Base-by-base conservation (phyloP, 2,329 filamentous ascomycete species). In the Pseudogymnoascus verrucosus region DNA sequence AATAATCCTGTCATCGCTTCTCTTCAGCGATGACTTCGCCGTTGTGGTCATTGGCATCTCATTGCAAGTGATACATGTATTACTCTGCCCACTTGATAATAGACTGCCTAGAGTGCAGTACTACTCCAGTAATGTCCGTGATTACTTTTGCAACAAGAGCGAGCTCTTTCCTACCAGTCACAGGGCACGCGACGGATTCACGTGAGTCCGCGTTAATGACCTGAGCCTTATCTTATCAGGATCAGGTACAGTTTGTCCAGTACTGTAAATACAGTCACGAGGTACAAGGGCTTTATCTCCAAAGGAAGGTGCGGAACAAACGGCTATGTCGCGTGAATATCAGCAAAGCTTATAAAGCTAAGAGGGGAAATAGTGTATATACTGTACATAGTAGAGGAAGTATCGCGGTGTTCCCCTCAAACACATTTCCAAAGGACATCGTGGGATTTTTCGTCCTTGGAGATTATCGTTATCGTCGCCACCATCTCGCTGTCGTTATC, bases 1-100 rank as follows among this genome's bases (percentile, higher is more conserved):
- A 72, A 96, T 88, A 72, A 91, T 79, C 70, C 89, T 83, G 70
- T 82, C 78, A 72, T 90, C 84, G 72, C 82, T 84, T 70, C 83
- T 76, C 68, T 71, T 78, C 47, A 42, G 47, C 26, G 59, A 31
- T 42, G 34, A 19, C 37, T 61, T 34, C 51, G 51, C 28, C 51
- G 28, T 21, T 57, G 51, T 7, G 26, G 51, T 57, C 51, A 57
- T 57, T 57, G 51, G 26, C 51, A 34, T 57, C 28, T 57, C 51
- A 57, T 57, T 31, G 51, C 28, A 57, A 57, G 51, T 57, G 51
- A 57, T 19, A 21, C 51, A 34, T 57, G 28, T 21, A 57, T 21
- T 57, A 34, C 51, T 12, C 28, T 57, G 51, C 4, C n/a, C 51
- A 19, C n/a, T 4, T 7, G 28, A 57, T 14, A 34, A 57, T 34